Evolutionary conservation across 768 basidiomycete species (phyloP), one percentile per base, ranked within the genome.

Genomic region (Suillus sp.): DNA sequence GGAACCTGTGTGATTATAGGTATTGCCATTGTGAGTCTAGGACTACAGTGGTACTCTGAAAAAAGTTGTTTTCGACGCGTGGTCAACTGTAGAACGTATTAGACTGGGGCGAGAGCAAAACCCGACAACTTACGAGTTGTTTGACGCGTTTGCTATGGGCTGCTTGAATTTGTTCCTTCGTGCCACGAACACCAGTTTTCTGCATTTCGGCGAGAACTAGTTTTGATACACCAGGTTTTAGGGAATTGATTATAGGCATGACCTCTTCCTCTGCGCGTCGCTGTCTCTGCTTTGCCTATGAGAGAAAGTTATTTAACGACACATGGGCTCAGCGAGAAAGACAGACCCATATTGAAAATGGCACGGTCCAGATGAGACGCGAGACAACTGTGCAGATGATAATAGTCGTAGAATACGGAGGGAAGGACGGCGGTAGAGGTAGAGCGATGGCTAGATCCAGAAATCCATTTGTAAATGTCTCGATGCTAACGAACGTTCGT

Each of bases 371-470:
- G 2, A 79, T 79, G 34, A 88, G 76, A 69, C 92, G 86, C 45
- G 84, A 80, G 16, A 82, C 70, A 43, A 91, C 71, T 3, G 92
- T 88, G 61, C 86, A 80, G 3, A 92, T 70, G 59, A 93, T 87
- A 63, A 94, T 92, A 2, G 91, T 87, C 1, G 86, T 83, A 7
- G 92, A 84, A 75, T 93, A 93, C 0, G 86, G 75, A 0, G 92
- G 91, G 66, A 86, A 79, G 11, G 81, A 83, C 1, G 86, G 79
- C 27, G 92, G 90, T 66, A 85, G 78, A 2, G 92, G 92, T n/a
- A 93, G 77, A 4, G 89, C 90, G 42, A 85, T 71, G 27, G 92
- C 88, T 56, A 93, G 77, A 79, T 93, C 92, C 16, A 93, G 79
- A 70, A 93, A 92, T 11, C 85, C 87, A 69, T 92, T 81, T 40